Evolutionary conservation across 73 alveolate species (phyloP).

Genomic region (Tetrahymena elliotti): DNA sequence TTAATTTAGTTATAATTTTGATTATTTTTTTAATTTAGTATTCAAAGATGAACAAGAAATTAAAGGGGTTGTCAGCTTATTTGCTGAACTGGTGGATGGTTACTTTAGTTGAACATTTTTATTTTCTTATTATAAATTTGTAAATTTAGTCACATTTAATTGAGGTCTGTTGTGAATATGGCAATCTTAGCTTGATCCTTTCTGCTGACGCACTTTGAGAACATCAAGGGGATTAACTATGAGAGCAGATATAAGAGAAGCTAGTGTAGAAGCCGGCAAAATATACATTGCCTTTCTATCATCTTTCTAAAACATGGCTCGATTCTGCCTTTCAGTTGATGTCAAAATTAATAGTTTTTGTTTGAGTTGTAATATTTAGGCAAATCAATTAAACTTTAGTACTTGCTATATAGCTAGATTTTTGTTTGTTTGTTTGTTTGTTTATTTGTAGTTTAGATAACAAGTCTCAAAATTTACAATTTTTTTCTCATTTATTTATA

Average conservation of each 20-base stretch:
- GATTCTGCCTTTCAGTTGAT: background rate
- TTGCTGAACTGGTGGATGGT: background rate
- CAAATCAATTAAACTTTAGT: background rate
- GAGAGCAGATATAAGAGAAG: constrained; percentile 17
- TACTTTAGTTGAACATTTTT: background rate
- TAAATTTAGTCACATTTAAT: constrained; percentile 1
- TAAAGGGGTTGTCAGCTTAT: constrained; percentile 2
- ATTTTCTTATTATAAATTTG: background rate
- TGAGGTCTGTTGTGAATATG: background rate
- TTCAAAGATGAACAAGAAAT: background rate
- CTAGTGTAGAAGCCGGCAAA: constrained; percentile 20
- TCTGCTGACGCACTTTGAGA: constrained; percentile 19
- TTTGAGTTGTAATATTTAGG: background rate
- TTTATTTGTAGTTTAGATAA: background rate
- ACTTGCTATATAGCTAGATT: background rate
- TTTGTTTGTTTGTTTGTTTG: background rate
- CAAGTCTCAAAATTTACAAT: background rate
- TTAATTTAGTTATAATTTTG: background rate
- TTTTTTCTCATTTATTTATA: background rate
- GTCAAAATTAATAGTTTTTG: too few species aligned
- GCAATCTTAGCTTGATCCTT: constrained; percentile 5
- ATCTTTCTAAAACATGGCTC: background rate
- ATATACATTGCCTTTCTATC: constrained; percentile 4
- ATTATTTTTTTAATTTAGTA: background rate
- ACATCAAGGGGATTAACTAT: constrained; percentile 38